phyloP scores from a whole-genome alignment of 345 rosid species.

The Pistacia vera region DNA sequence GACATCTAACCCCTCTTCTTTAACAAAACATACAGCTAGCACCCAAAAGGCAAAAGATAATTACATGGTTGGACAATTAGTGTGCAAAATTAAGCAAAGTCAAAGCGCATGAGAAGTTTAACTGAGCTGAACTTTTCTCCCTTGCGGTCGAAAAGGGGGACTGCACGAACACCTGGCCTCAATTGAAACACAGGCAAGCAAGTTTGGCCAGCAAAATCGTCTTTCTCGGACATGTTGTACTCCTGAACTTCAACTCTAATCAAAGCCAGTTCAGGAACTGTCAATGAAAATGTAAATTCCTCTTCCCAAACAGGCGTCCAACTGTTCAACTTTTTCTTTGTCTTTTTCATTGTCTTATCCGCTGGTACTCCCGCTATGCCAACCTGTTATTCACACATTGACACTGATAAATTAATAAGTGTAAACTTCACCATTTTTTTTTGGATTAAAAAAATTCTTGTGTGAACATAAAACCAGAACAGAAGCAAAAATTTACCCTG shows the following conservation, averaged over 20 bases:
- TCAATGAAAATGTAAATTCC: constrained; percentile 61
- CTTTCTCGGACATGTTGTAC: constrained; percentile 68
- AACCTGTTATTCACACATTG: constrained; percentile 36
- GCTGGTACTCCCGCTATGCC: constrained; percentile 72
- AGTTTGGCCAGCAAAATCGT: constrained; percentile 73
- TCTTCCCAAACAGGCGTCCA: constrained; percentile 77
- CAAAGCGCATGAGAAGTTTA: constrained; percentile 66
- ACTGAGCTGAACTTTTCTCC: constrained; percentile 47
- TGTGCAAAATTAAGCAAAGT: constrained; percentile 31
- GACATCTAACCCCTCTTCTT: too few species aligned
- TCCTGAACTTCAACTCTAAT: constrained; percentile 69
- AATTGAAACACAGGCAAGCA: constrained; percentile 68
- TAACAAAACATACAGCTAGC: too few species aligned
- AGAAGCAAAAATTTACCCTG: constrained; percentile 37
- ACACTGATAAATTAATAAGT: not conserved
- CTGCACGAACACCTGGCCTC: constrained; percentile 58
- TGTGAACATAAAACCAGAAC: too few species aligned
- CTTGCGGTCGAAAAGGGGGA: constrained; percentile 59
- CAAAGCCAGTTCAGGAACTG: constrained; percentile 69
- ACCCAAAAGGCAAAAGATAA: not conserved
- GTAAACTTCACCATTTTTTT: not conserved
- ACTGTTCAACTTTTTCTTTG: constrained; percentile 54
- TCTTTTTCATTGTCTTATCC: constrained; percentile 59
- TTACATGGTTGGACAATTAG: not conserved
- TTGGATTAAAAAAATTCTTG: not conserved